Base-by-base conservation (phyloP, 2,329 filamentous ascomycete species). In the Claviceps paspali region DNA sequence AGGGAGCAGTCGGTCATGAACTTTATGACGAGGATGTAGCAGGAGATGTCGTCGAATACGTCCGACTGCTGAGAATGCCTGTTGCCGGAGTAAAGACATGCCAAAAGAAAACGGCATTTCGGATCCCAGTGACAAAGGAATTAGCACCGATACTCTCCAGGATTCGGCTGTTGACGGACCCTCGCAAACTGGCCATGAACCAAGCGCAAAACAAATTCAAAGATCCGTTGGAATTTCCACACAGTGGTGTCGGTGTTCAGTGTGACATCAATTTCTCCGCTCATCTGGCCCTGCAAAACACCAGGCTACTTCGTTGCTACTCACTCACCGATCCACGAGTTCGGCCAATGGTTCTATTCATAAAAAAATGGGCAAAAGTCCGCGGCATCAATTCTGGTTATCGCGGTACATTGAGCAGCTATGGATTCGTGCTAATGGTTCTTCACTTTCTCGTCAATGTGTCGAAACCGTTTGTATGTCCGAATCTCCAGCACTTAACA, bases 251-350 rank as follows among this genome's bases (percentile, higher is more conserved):
- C 21, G 85, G 85, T n/a, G 82, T 88, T 11, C 82, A 87, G 52
- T 91, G 83, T 53, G 85, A 94, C 52, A 84, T 95, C 64, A 93
- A 93, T 56, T 94, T 94, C 53, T 81, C 81, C 2, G 86, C 86
- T 14, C 76, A 82, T 31, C 70, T 94, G 3, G 85, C 79, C 2
- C 65, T 93, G 3, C 80, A 91, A 45, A 94, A 94, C 54, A 92
- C 86, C 0, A 62, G 74, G 24, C 72, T 95, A 28, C 69, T 95
- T 22, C 76, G 82, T 28, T 88, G 83, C 55, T 95, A 95, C 58
- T 79, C 81, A 2, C 70, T 74, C 38, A 82, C 80, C 15, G 87
- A 95, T 52, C 61, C 72, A 4, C 77, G 87, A 9, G 83, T 94
- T 5, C 71, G 75, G 17, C 74, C 77, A 2, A 73, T 94, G 61